A percentile compares a stretch with the other conserved stretches of the same genome.
Evolutionary conservation across 2,329 filamentous ascomycete species (phyloP).

Genomic region (Hymenoscyphus albidus): DNA sequence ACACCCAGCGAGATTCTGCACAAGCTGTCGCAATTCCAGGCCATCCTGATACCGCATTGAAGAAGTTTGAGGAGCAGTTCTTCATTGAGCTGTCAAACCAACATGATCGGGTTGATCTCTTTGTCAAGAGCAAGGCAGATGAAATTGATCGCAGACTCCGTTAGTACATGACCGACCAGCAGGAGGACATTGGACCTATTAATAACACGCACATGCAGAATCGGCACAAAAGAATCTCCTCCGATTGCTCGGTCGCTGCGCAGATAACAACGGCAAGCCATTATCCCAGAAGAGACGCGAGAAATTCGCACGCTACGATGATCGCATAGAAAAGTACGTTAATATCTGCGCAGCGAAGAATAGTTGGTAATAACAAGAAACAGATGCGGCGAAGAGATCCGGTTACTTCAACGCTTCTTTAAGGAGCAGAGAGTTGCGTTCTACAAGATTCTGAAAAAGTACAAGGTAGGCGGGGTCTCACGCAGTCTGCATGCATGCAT

Average conservation of each 20-base stretch:
- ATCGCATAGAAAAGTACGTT: constrained; percentile 30
- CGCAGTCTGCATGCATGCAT: not conserved
- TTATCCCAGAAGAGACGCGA: constrained; percentile 29
- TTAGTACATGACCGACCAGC: constrained; percentile 38
- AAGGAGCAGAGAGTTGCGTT: constrained; percentile 73
- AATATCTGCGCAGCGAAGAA: not conserved
- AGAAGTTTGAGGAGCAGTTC: constrained; percentile 67
- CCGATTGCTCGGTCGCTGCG: constrained; percentile 28
- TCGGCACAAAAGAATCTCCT: constrained; percentile 25
- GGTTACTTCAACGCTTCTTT: constrained; percentile 66
- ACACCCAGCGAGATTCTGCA: constrained; percentile 69
- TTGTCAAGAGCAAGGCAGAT: constrained; percentile 74
- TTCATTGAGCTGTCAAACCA: constrained; percentile 68
- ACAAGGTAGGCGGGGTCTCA: constrained; percentile 49
- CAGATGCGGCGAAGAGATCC: constrained; percentile 67
- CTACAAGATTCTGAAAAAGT: constrained; percentile 81
- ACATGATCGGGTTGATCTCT: constrained; percentile 73
- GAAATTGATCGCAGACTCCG: constrained; percentile 69
- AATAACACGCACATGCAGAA: constrained; percentile 22
- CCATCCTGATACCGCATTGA: constrained; percentile 54
- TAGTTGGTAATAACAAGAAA: constrained; percentile 13
- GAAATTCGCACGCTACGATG: constrained; percentile 31
- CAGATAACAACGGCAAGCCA: constrained; percentile 22
- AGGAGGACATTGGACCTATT: not conserved
- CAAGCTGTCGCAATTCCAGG: constrained; percentile 72